Conservation (phyloP, 352 stramenopile species). For the Phytophthora kernoviae region DNA sequence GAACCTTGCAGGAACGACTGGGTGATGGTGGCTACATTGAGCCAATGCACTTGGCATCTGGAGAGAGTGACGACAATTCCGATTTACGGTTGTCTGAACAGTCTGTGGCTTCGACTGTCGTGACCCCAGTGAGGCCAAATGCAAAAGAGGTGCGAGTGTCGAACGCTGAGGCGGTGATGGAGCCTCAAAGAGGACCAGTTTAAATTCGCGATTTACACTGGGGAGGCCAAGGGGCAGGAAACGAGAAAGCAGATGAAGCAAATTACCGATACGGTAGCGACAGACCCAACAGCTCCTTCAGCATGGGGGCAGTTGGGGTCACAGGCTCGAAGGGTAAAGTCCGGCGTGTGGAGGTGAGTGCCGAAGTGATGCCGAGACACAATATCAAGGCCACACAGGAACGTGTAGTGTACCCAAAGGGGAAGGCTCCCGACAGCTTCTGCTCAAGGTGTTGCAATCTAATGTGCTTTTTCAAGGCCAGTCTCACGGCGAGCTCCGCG, state of each 20-base stretch:
- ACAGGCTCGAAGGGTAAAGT: slow-evolving; percentile 22
- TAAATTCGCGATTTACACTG: slow-evolving; percentile 20
- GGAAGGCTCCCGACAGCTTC: slow-evolving; percentile 54
- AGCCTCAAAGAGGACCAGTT: slow-evolving; percentile 19
- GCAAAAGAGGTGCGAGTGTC: slow-evolving; percentile 17
- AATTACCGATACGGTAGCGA: slow-evolving; percentile 10
- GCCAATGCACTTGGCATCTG: slow-evolving; percentile 11
- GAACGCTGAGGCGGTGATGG: slow-evolving; percentile 8
- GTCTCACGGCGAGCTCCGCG: slow-evolving; percentile 52
- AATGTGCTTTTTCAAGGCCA: slow-evolving; percentile 80
- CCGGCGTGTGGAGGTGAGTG: slow-evolving; percentile 77
- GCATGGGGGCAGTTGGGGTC: background rate
- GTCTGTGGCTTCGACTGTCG: background rate
- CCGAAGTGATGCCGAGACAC: slow-evolving; percentile 76
- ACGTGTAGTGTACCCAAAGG: slow-evolving; percentile 69
- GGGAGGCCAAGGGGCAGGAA: slow-evolving; percentile 9
- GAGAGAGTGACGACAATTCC: background rate
- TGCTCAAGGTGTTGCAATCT: slow-evolving; percentile 68
- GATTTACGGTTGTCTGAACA: slow-evolving; percentile 2
- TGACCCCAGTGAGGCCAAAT: slow-evolving; percentile 9
- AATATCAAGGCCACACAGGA: slow-evolving; percentile 62
- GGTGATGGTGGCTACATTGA: slow-evolving; percentile 29
- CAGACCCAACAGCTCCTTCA: slow-evolving; percentile 8
- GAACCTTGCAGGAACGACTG: slow-evolving; percentile 60
- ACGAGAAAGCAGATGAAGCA: slow-evolving; percentile 11